Conservation (phyloP, 202 grass and related monocot genomes). For the Schoenoplectus triqueter region DNA sequence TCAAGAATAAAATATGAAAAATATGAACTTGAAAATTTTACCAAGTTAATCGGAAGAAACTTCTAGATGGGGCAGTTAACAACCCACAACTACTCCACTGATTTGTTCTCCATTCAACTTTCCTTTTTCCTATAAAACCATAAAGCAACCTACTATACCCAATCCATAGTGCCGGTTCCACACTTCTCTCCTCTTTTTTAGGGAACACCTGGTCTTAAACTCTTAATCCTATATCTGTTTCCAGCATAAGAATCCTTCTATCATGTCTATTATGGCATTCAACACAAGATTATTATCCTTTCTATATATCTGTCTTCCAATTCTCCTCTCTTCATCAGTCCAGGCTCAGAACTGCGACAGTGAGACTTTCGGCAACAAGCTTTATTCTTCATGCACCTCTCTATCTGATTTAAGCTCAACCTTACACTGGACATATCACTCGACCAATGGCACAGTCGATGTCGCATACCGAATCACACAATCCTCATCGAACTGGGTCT, state of each 20-base stretch:
- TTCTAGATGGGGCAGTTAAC: slow-evolving; percentile 32
- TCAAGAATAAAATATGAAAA: background rate
- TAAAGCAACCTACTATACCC: slow-evolving; percentile 11
- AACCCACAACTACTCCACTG: slow-evolving; percentile 41
- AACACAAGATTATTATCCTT: slow-evolving; percentile 18
- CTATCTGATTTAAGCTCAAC: slow-evolving; percentile 52
- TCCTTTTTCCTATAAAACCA: background rate
- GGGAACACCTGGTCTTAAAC: slow-evolving; percentile 2
- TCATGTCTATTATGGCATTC: slow-evolving; percentile 1
- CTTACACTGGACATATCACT: slow-evolving; percentile 82
- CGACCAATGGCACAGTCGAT: slow-evolving; percentile 55
- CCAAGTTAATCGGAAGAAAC: background rate
- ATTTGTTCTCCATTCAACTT: slow-evolving; percentile 2
- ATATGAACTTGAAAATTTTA: background rate
- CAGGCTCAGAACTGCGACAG: slow-evolving; percentile 55
- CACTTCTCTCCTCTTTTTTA: background rate
- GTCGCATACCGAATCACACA: slow-evolving; percentile 68
- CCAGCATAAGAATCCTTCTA: background rate
- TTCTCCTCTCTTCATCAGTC: slow-evolving; percentile 33
- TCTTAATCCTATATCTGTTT: background rate
- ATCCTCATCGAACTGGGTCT: slow-evolving; percentile 48
- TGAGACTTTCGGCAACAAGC: slow-evolving; percentile 45
- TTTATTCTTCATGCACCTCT: slow-evolving; percentile 49
- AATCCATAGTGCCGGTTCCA: slow-evolving; percentile 21
- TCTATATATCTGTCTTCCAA: slow-evolving; percentile 34